A percentile compares a stretch with the other conserved stretches of the same genome.
Conservation (phyloP, 768 basidiomycete species). For the Gloeopeniophorella convolvens region DNA sequence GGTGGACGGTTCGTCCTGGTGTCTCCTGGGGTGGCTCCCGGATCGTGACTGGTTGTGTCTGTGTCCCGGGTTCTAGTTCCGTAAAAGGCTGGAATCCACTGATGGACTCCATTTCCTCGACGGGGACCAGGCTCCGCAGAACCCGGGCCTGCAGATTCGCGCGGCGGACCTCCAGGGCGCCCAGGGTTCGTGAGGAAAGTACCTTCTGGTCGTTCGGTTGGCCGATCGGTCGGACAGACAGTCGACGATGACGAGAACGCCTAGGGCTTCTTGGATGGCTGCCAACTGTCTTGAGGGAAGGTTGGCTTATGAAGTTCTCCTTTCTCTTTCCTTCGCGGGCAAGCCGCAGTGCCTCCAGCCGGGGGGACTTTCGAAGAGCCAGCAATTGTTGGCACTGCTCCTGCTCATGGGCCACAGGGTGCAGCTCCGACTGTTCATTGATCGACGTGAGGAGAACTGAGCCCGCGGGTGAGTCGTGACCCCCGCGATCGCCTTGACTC, state of each 20-base stretch:
- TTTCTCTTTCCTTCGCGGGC: not conserved
- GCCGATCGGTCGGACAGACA: not conserved
- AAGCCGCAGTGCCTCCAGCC: not conserved
- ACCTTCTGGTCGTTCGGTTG: conserved; percentile 1
- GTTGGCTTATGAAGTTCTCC: not conserved
- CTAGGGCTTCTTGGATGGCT: not conserved
- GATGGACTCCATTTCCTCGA: conserved; percentile 14
- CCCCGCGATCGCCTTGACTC: not conserved
- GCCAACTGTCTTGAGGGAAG: not conserved
- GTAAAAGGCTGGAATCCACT: conserved; percentile 14
- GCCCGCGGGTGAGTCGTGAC: not conserved
- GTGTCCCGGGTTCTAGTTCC: conserved; percentile 2
- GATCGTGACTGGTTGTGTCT: not conserved
- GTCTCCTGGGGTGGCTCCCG: conserved; percentile 3
- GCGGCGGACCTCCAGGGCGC: not conserved
- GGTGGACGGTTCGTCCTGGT: not conserved
- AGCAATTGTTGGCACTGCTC: too few species aligned
- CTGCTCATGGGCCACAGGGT: too few species aligned
- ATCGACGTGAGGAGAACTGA: too few species aligned
- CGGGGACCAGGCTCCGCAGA: conserved; percentile 8
- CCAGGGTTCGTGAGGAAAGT: not conserved
- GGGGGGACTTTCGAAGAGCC: conserved; percentile 5
- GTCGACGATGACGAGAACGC: not conserved
- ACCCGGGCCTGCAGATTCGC: conserved; percentile 1
- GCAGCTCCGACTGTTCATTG: too few species aligned